Percentiles rank a stretch among this genome's conserved stretches.
Evolutionary conservation across 2,329 filamentous ascomycete species (phyloP).

Genomic region (Atkinsonella texensis): DNA sequence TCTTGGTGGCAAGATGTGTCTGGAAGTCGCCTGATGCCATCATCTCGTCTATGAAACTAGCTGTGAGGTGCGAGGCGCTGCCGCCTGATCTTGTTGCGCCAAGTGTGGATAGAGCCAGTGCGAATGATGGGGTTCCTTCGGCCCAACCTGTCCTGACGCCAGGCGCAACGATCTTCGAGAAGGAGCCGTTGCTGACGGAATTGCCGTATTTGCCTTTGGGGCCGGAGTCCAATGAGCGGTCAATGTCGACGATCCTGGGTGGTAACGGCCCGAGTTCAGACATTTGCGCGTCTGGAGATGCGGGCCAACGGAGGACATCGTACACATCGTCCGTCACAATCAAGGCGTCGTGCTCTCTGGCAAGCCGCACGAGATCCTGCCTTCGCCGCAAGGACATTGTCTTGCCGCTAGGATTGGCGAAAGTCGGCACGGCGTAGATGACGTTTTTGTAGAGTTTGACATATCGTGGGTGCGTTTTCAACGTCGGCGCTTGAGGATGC

Average conservation of each 20-base stretch:
- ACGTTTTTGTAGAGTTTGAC: conserved; percentile 72
- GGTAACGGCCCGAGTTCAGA: conserved; percentile 65
- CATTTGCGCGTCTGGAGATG: conserved; percentile 36
- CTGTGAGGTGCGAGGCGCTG: conserved; percentile 25
- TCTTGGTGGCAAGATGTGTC: conserved; percentile 9
- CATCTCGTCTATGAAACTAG: conserved; percentile 9
- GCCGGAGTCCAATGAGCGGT: background rate
- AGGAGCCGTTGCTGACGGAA: conserved; percentile 74
- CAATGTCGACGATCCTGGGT: conserved; percentile 4
- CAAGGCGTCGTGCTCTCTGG: conserved; percentile 69
- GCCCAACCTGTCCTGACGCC: conserved; percentile 83
- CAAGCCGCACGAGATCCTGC: conserved; percentile 58
- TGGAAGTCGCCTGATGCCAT: conserved; percentile 10
- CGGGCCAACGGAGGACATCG: conserved; percentile 75
- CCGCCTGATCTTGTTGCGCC: conserved; percentile 45
- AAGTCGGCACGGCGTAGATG: conserved; percentile 81
- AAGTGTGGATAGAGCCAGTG: conserved; percentile 38
- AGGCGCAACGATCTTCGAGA: conserved; percentile 76
- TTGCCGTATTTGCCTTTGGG: conserved; percentile 57
- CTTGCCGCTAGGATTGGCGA: conserved; percentile 76
- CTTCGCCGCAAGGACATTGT: conserved; percentile 64
- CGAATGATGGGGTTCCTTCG: conserved; percentile 51
- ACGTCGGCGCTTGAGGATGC: conserved; percentile 7
- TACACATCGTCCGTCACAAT: conserved; percentile 88
- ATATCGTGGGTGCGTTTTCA: conserved; percentile 1